Base-by-base conservation (phyloP, 2,329 filamentous ascomycete genomes). In the Colletotrichum endophyticum region DNA sequence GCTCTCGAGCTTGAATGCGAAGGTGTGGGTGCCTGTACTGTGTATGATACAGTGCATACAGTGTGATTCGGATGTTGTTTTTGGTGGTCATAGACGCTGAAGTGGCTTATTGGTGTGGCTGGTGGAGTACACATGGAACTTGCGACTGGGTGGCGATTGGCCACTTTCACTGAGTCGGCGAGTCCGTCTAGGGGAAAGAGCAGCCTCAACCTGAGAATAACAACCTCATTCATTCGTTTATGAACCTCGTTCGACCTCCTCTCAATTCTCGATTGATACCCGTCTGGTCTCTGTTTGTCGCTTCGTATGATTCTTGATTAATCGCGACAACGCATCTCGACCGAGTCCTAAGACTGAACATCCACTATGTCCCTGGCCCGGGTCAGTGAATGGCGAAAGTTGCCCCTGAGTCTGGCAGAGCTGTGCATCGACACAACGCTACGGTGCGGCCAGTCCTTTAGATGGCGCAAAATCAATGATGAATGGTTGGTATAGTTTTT, bases 341-440 rank as follows among this genome's bases (percentile, higher is more conserved):
- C n/a, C 15, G 11, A n/a, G 16, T 61, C 44, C n/a, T 8, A 13
- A 30, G 28, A 25, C 30, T 30, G 57, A 22, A 30, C 11, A 34
- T 25, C 25, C 78, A 67, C 15, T 61, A 86, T 86, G 84, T 82
- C 87, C 61, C 72, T 85, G 66, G 84, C 84, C 66, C 89, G 89
- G 34, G 88, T 92, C n/a, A 89, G 93, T 19, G 94, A 95, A 83
- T 99, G 97, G 97, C 92, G 92, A 79, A 98, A 95, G 87, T 87
- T 99, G 79, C 96, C 97, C 28, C 88, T 98, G 56, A 94, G 90
- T 77, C 87, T 98, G 39, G 91, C 93, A 6, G 97, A 99, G 83
- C 91, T 99, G 6, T 98, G 95, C 83, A 96, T 99, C 79, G 95
- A 98, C 81, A 99, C 96, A 0, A 98, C 96, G 0, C 88, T 99